A percentile compares a stretch with the other conserved stretches of the same genome.
phyloP scores from a whole-genome alignment of 208 protist species.

The Trypanosoma conorhini region DNA sequence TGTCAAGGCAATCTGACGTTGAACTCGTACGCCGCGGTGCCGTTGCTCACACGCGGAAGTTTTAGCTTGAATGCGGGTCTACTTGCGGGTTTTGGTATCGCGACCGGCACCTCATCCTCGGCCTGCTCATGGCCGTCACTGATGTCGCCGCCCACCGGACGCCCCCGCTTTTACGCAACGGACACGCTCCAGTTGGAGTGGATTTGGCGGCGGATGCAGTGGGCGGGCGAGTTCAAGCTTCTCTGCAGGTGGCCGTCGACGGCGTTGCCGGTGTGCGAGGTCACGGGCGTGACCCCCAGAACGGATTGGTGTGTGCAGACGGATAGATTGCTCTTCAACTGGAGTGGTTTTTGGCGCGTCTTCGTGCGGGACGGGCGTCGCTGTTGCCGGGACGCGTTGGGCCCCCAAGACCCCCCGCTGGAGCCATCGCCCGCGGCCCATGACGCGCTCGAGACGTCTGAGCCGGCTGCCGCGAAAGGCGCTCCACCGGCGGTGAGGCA shows the following conservation, averaged over 20 bases:
- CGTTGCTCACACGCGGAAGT: constrained; percentile 36
- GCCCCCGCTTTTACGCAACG: constrained; percentile 18
- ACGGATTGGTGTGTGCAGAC: constrained; percentile 51
- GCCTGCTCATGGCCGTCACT: not conserved
- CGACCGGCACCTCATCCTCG: not conserved
- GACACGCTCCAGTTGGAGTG: constrained; percentile 48
- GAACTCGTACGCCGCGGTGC: constrained; percentile 48
- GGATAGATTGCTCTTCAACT: constrained; percentile 42
- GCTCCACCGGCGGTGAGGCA: too few relatives aligned
- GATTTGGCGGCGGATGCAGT: constrained; percentile 27
- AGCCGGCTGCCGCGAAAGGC: not conserved
- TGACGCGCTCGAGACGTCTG: not conserved
- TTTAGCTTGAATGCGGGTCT: constrained; percentile 46
- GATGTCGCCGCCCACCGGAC: not conserved
- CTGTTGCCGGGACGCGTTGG: constrained; percentile 9
- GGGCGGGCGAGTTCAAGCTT: constrained; percentile 39
- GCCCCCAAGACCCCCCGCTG: constrained; percentile 14
- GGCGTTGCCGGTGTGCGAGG: constrained; percentile 40
- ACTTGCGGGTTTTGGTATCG: constrained; percentile 36
- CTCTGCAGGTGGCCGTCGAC: constrained; percentile 24
- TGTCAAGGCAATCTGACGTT: constrained; percentile 2
- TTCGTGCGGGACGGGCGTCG: not conserved
- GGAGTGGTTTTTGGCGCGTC: constrained; percentile 40
- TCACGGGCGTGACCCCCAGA: constrained; percentile 40
- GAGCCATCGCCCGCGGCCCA: not conserved